phyloP scores from a whole-genome alignment of 202 grass and related monocot genomes.

The Panicum hallii region DNA sequence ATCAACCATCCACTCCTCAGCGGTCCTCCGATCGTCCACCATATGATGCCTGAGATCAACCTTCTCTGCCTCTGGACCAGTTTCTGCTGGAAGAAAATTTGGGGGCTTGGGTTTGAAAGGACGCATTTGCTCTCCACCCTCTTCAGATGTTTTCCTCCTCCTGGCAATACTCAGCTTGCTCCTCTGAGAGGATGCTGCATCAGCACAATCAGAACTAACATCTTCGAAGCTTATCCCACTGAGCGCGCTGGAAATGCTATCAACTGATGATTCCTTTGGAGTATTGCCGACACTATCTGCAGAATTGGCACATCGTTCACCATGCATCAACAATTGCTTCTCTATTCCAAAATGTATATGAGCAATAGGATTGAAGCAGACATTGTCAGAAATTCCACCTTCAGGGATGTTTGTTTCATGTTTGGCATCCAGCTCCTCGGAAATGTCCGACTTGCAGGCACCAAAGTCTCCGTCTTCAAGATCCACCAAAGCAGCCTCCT shows the following conservation, averaged over 20 bases:
- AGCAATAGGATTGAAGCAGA: background rate
- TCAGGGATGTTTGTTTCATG: background rate
- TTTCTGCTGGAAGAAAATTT: conserved; percentile 58
- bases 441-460: conserved; percentile 54
- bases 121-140: conserved; percentile 44
- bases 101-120: conserved; percentile 70
- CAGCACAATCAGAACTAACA: conserved; percentile 30
- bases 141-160: conserved; percentile 29
- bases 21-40: conserved; percentile 63
- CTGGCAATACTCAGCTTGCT: conserved; percentile 53
- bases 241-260: conserved; percentile 55
- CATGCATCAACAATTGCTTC: background rate
- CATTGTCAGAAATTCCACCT: conserved; percentile 39
- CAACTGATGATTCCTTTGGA: conserved; percentile 44
- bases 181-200: conserved; percentile 42
- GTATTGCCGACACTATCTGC: background rate
- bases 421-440: conserved; percentile 25
- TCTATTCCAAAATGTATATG: conserved; percentile 4
- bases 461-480: conserved; percentile 33
- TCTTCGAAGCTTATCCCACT: conserved; percentile 54
- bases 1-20: conserved; percentile 90
- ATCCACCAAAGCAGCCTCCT: background rate
- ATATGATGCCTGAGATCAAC: conserved; percentile 80
- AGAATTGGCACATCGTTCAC: background rate
- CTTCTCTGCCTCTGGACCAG: conserved; percentile 65